Evolutionary conservation across 495 filamentous ascomycete genomes (phyloP), one percentile per base, ranked within the genome.

Genomic region (Aspergillus diversus): DNA sequence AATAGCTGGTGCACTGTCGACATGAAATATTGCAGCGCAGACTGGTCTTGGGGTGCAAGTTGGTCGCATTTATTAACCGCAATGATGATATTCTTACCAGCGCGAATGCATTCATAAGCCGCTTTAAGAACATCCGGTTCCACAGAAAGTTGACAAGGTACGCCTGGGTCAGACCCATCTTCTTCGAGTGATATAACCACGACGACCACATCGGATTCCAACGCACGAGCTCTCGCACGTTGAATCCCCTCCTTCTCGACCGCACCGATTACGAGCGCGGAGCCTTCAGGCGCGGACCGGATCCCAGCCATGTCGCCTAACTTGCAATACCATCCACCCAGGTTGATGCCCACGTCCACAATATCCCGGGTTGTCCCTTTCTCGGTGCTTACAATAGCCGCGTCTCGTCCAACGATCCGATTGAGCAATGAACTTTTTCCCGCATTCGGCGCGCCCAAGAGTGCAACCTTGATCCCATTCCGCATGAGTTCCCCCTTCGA

Each of bases 341-440:
- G 82, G 75, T 99, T 96, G 13, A 99, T 81, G 21, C 91, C 91
- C 1, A 96, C 89, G 75, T 98, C 95, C 16, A 99, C 89, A 33
- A 98, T 89, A 82, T 98, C 96, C 42, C 95, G 79, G 1, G 95
- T 99, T 0, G 95, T 99, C 0, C 95, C 95, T 34, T 91, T 91
- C 71, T 98, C 94, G 0, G 84, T 80, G 49, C 92, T 97, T 4
- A 98, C 96, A 71, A 99, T 99, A 17, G 91, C 92, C 0, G 95
- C 96, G 69, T 99, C 93, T 54, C 93, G 81, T 3, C 93, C 93
- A n/a, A 97, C 92, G 64, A 99, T 82, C 55, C 85, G 80, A 76
- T 99, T 99, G 69, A 99, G 84, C 59, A 99, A 77, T 1, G 91
- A 96, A 69, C 94, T 97, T 73, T 99, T 99, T 17, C 95, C 95